phyloP scores from a whole-genome alignment of 805 yeast genomes.

The Myxozyma nipponensis region DNA sequence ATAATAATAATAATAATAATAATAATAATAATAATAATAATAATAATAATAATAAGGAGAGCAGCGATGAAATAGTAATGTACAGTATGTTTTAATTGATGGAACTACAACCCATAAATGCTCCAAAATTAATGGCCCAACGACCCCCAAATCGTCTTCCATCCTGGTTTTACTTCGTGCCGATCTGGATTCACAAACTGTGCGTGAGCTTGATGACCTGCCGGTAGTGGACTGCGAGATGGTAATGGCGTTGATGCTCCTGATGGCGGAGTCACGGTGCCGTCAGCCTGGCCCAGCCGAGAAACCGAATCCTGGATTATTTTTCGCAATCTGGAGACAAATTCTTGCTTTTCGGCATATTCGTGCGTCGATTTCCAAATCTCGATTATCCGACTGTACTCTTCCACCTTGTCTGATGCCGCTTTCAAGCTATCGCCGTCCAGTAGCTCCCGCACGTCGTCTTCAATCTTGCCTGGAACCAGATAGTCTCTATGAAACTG shows the following conservation, averaged over 20 bases:
- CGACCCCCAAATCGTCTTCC: not conserved
- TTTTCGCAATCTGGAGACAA: constrained; percentile 11
- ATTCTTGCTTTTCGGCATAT: constrained; percentile 16
- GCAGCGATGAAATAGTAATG: not conserved
- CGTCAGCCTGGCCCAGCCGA: not conserved
- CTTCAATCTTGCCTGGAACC: constrained; percentile 1
- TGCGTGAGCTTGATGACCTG: not conserved
- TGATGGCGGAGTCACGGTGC: not conserved
- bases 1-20: constrained; percentile 34
- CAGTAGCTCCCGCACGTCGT: constrained; percentile 10
- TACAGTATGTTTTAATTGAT: too few relatives aligned
- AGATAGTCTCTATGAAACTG: constrained; percentile 15
- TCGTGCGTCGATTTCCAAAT: constrained; percentile 26
- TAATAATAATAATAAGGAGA: too few relatives aligned
- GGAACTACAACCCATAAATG: not conserved
- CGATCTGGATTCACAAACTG: not conserved
- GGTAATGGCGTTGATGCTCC: not conserved
- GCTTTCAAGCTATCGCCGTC: constrained; percentile 10
- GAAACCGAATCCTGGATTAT: constrained; percentile 18
- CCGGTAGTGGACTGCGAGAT: not conserved
- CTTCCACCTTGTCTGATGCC: constrained; percentile 21
- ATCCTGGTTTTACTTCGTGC: not conserved
- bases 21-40: too few relatives aligned
- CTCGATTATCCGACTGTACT: constrained; percentile 6
- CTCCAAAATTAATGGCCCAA: not conserved